Conservation (phyloP, 345 rosid genomes). For the Lagerstroemia speciosa region DNA sequence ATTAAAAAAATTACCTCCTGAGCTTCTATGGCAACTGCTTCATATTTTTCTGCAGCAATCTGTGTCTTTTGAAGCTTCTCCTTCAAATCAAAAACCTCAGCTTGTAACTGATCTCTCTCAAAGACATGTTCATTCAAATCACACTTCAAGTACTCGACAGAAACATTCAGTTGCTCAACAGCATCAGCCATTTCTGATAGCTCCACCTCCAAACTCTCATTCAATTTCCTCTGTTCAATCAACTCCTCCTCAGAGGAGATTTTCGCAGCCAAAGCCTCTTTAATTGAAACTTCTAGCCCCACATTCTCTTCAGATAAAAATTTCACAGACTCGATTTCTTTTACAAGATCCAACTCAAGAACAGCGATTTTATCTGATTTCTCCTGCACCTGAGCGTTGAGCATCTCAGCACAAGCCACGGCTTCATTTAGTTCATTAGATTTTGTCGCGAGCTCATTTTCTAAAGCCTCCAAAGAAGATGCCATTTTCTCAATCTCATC, state of each 20-base stretch:
- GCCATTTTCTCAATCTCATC: conserved; percentile 66
- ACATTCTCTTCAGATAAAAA: conserved; percentile 34
- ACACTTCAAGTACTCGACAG: conserved; percentile 41
- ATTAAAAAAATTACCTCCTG: conserved; percentile 40
- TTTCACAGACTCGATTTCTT: conserved; percentile 26
- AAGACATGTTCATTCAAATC: conserved; percentile 32
- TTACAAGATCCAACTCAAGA: conserved; percentile 39
- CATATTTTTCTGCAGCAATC: conserved; percentile 48
- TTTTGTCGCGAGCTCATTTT: conserved; percentile 54
- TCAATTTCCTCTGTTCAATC: conserved; percentile 33
- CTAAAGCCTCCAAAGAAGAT: conserved; percentile 54
- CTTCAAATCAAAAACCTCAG: conserved; percentile 48
- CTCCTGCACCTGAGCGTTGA: conserved; percentile 59
- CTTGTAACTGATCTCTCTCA: conserved; percentile 58
- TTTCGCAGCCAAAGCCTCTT: conserved; percentile 42
- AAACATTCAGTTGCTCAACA: conserved; percentile 49
- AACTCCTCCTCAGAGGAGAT: conserved; percentile 43
- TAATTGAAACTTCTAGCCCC: conserved; percentile 41
- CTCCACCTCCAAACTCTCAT: conserved; percentile 69
- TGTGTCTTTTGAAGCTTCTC: conserved; percentile 44
- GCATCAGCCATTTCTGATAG: conserved; percentile 43
- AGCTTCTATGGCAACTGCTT: conserved; percentile 61
- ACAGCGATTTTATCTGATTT: conserved; percentile 35
- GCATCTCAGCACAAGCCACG: conserved; percentile 37
- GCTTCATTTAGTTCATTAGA: conserved; percentile 49